Base-by-base conservation (phyloP, 176 grass and related monocot genomes). In the Oryza glumipatula region DNA sequence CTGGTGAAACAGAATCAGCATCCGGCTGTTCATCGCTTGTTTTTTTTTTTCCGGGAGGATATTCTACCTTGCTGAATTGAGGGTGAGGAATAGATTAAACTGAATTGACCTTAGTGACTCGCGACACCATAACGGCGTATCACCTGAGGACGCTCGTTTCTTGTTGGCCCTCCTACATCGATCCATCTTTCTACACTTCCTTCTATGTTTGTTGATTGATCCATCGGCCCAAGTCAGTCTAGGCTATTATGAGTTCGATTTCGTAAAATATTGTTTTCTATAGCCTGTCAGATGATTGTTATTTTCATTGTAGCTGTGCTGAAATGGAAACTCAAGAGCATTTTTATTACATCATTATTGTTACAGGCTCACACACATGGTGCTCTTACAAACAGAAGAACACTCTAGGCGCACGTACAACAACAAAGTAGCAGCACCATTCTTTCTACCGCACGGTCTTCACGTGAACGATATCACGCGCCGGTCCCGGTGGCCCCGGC, bases 401-500 rank as follows among this genome's bases (percentile, higher is more conserved):
- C 6, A 9, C 28, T 21, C 21, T 13, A 21, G 12, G 26, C 32
- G 10, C 35, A 76, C 44, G 11, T 38, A 32, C 30, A 32, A 1
- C 63, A 0, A 47, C 21, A 68, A 7, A 33, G 3, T 7, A 6
- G 4, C 9, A n/a, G 28, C 43, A 32, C 23, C 43, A 4, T 23
- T 11, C 9, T 41, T 23, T 11, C 9, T 41, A 47, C 22, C 1
- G 39, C 36, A 17, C 22, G 1, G 0, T 12, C 17, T 58, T 8
- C 43, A 33, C 9, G 17, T 23, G 7, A 49, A 2, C 44, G 10
- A 48, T 63, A 35, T 90, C 73, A 82, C 21, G 66, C 72, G 28
- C 84, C 86, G 24, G 89, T 89, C 19, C 84, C 86, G 7, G 82
- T 75, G 0, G 88, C 69, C 11, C 81, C 86, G 9, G 80, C 1